phyloP scores from a whole-genome alignment of 305 asterid species.

The Fraxinus platypoda region DNA sequence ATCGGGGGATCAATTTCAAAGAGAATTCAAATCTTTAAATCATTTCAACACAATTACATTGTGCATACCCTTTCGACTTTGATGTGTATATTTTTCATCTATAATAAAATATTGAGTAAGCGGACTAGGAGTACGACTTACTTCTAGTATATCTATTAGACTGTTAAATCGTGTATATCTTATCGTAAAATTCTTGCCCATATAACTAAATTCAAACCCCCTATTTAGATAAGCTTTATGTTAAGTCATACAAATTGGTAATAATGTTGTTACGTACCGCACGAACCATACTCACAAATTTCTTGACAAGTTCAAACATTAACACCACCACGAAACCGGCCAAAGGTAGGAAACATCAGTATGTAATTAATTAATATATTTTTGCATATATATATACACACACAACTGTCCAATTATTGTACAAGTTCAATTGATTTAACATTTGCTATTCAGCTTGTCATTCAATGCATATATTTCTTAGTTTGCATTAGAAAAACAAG shows the following conservation, averaged over 20 bases:
- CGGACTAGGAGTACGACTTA: background rate
- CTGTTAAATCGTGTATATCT: background rate
- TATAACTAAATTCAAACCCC: background rate
- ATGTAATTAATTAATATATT: background rate
- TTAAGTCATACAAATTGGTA: background rate
- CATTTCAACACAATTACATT: background rate
- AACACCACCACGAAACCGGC: conserved; percentile 35
- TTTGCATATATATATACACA: background rate
- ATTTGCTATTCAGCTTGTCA: conserved; percentile 21
- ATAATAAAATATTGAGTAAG: too few species aligned
- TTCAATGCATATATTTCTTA: background rate
- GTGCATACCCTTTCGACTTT: background rate
- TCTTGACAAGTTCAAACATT: conserved; percentile 50
- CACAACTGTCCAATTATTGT: conserved; percentile 27
- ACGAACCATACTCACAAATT: conserved; percentile 19
- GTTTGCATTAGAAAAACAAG: background rate
- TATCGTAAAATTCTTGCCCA: background rate
- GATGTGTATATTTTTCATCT: background rate
- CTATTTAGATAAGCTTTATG: background rate
- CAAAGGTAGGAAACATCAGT: conserved; percentile 10
- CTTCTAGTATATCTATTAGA: background rate
- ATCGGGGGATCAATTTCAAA: background rate
- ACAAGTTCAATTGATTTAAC: conserved; percentile 4
- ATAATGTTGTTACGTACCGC: background rate
- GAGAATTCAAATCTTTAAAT: background rate